These are phyloP conservation scores for Nothomitra cinnamomea DNA, from an alignment of 2,329 filamentous ascomycete genomes.

Conservation along the genomic window DNA sequence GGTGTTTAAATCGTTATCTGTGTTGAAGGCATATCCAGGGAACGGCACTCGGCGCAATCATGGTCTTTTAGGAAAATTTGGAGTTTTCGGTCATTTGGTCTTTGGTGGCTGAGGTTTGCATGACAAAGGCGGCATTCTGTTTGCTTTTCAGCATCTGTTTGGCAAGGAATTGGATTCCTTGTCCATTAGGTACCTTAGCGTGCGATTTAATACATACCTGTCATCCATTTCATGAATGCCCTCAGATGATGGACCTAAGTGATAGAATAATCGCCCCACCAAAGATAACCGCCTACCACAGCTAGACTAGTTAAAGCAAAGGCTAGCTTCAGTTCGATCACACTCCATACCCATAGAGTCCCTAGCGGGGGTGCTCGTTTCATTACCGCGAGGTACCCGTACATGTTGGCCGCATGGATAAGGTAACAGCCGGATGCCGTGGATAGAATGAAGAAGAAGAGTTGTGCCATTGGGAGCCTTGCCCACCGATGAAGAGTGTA, in stretches of 20 bases:
- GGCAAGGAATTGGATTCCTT: not conserved
- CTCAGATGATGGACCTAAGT: constrained; percentile 15
- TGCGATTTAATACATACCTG: not conserved
- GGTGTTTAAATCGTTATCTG: not conserved
- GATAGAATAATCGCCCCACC: constrained; percentile 36
- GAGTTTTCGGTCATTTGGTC: not conserved
- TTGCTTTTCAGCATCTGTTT: not conserved
- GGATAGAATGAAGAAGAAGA: constrained; percentile 46
- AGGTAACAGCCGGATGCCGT: constrained; percentile 56
- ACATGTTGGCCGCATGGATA: constrained; percentile 62
- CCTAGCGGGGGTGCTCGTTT: constrained; percentile 79
- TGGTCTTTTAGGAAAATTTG: not conserved
- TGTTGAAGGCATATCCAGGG: not conserved
- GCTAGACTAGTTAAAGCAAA: constrained; percentile 42
- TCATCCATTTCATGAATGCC: not conserved
- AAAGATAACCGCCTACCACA: constrained; percentile 33
- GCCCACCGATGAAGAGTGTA: not conserved
- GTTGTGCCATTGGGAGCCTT: constrained; percentile 15
- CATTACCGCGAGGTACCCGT: constrained; percentile 76
- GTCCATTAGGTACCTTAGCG: not conserved
- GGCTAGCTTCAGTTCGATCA: constrained; percentile 64
- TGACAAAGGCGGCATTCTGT: not conserved
- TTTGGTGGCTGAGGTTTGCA: not conserved
- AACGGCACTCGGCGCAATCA: too few relatives aligned
- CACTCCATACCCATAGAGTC: constrained; percentile 82